phyloP scores from a whole-genome alignment of 176 grass and related monocot genomes.

The Carex cristatella region DNA sequence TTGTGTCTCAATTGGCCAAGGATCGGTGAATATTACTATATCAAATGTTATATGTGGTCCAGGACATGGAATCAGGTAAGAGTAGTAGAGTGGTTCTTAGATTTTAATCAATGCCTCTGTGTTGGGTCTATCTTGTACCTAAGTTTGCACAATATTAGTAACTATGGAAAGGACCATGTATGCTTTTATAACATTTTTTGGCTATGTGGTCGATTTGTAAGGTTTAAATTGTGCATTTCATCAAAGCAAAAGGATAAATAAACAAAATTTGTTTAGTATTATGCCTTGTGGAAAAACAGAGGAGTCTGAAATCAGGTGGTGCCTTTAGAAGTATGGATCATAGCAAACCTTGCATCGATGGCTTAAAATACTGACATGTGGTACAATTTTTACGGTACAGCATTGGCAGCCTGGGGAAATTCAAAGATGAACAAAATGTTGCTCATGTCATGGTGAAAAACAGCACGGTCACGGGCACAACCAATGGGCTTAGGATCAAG shows the following conservation, averaged over 20 bases:
- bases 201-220: not conserved
- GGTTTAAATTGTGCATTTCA: not conserved
- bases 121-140: not conserved
- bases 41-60: constrained; percentile 39
- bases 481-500: constrained; percentile 53
- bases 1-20: constrained; percentile 46
- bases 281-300: not conserved
- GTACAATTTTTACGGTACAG: constrained; percentile 2
- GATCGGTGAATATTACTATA: constrained; percentile 30
- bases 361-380: not conserved
- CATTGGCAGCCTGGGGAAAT: constrained; percentile 42
- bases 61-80: constrained; percentile 51
- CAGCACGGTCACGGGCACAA: constrained; percentile 23
- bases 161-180: not conserved
- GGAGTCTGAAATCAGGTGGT: not conserved
- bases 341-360: not conserved
- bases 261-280: not conserved
- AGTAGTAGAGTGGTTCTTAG: not conserved
- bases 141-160: not conserved
- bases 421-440: constrained; percentile 2
- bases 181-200: not conserved
- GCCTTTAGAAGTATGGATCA: not conserved
- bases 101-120: not conserved
- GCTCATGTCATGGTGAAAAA: constrained; percentile 43
- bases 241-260: not conserved